phyloP scores from a whole-genome alignment of 1,139 yeast genomes.

The Diutina pseudorugosa region DNA sequence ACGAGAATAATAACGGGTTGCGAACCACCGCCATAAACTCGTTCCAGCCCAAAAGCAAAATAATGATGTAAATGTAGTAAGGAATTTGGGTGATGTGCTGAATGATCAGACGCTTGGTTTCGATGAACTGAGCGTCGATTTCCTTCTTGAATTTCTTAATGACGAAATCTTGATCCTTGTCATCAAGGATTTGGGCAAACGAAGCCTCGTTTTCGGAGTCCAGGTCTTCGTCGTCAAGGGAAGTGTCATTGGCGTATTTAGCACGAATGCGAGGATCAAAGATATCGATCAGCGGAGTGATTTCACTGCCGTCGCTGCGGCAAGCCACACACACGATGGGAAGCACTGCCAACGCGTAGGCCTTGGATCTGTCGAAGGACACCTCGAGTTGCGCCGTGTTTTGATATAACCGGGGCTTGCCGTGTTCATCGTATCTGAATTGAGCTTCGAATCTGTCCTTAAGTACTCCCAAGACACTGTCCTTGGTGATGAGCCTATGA shows the following conservation, averaged over 20 bases:
- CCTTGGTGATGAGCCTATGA: conserved; percentile 49
- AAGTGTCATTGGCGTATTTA: conserved; percentile 16
- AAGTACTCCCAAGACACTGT: conserved; percentile 40
- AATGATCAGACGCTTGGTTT: conserved; percentile 68
- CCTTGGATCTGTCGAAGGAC: conserved; percentile 47
- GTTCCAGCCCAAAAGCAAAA: conserved; percentile 85
- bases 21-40: conserved; percentile 83
- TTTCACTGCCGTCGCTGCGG: conserved; percentile 37
- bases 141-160: conserved; percentile 57
- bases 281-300: conserved; percentile 44
- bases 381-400: conserved; percentile 62
- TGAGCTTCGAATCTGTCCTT: conserved; percentile 68
- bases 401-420: conserved; percentile 75
- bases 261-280: conserved; percentile 8
- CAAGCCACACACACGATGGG: conserved; percentile 52
- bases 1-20: conserved; percentile 66
- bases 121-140: conserved; percentile 71
- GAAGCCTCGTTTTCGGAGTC: conserved; percentile 17
- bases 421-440: conserved; percentile 74
- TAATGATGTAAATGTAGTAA: conserved; percentile 59
- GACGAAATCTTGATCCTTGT: conserved; percentile 45
- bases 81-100: conserved; percentile 73
- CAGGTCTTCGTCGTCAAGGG: conserved; percentile 20
- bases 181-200: conserved; percentile 49
- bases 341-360: conserved; percentile 40